Evolutionary conservation across 495 filamentous ascomycete genomes (phyloP).

Genomic region (Penicillium arizonense): DNA sequence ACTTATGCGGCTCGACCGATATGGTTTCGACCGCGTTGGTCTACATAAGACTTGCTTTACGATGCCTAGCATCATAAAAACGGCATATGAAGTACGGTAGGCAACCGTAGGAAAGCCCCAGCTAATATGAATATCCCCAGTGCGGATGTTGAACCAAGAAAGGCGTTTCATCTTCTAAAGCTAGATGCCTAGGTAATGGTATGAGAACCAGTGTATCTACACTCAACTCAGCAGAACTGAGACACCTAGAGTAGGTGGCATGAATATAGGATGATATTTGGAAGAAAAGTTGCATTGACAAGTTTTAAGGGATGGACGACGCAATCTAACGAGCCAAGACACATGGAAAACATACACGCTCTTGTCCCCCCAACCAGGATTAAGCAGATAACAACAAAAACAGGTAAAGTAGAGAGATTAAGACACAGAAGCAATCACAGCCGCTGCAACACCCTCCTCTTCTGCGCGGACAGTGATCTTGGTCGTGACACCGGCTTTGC

Average conservation of each 20-base stretch:
- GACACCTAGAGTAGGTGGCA: neutral
- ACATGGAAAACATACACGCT: constrained; percentile 11
- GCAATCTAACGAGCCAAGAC: constrained; percentile 8
- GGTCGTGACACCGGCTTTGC: constrained; percentile 88
- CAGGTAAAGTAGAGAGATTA: constrained; percentile 41
- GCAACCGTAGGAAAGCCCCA: no score
- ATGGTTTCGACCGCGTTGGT: no score
- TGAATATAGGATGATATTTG: constrained; percentile 9
- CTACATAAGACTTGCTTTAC: no score
- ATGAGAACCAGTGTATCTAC: no score
- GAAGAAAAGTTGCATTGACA: constrained; percentile 8
- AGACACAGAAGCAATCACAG: constrained; percentile 81
- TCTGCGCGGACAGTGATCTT: constrained; percentile 90
- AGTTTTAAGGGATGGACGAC: constrained; percentile 1
- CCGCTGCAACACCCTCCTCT: constrained; percentile 84
- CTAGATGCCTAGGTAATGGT: no score
- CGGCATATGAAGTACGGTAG: no score
- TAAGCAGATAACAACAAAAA: constrained; percentile 10
- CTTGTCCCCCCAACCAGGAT: constrained; percentile 7
- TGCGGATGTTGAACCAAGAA: no score
- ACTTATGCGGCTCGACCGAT: no score
- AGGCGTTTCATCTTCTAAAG: no score
- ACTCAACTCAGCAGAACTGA: neutral
- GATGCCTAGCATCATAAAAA: no score
- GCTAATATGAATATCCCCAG: no score